Percentiles rank a stretch among this genome's conserved stretches.
Conservation (phyloP, 495 filamentous ascomycete genomes). For the Echria macrotheca region DNA sequence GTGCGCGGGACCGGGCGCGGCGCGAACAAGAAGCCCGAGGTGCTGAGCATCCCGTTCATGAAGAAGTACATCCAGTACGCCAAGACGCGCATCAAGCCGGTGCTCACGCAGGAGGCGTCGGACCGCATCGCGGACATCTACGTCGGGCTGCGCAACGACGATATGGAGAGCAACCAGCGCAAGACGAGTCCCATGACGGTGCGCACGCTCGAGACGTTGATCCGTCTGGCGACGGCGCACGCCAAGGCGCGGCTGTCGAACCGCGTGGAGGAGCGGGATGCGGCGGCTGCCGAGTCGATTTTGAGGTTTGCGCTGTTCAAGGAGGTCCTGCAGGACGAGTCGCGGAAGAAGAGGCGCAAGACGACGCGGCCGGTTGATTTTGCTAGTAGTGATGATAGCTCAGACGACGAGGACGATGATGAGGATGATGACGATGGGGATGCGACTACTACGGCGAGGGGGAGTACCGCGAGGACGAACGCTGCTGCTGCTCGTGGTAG, state of each 20-base stretch:
- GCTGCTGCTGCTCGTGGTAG: constrained; percentile 16
- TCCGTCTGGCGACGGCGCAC: constrained; percentile 93
- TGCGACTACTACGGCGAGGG: constrained; percentile 29
- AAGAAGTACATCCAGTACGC: constrained; percentile 99
- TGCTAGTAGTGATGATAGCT: constrained; percentile 20
- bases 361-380: constrained; percentile 42
- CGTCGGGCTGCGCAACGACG: constrained; percentile 90
- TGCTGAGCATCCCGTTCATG: constrained; percentile 97
- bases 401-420: constrained; percentile 33
- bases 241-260: constrained; percentile 90
- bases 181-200: constrained; percentile 94
- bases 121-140: constrained; percentile 92
- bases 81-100: constrained; percentile 83
- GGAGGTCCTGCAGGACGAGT: constrained; percentile 85
- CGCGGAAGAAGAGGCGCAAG: constrained; percentile 67
- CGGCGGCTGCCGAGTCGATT: constrained; percentile 81
- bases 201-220: constrained; percentile 93
- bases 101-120: constrained; percentile 86
- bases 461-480: constrained; percentile 16
- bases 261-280: constrained; percentile 89
- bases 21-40: constrained; percentile 69
- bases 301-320: constrained; percentile 97
- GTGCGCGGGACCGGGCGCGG: constrained; percentile 73
- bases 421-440: constrained; percentile 32
- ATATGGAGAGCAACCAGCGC: constrained; percentile 87